Evolutionary conservation across 495 filamentous ascomycete genomes (phyloP), one percentile per base, ranked within the genome.

Genomic region (Stereocaulon alpinum): DNA sequence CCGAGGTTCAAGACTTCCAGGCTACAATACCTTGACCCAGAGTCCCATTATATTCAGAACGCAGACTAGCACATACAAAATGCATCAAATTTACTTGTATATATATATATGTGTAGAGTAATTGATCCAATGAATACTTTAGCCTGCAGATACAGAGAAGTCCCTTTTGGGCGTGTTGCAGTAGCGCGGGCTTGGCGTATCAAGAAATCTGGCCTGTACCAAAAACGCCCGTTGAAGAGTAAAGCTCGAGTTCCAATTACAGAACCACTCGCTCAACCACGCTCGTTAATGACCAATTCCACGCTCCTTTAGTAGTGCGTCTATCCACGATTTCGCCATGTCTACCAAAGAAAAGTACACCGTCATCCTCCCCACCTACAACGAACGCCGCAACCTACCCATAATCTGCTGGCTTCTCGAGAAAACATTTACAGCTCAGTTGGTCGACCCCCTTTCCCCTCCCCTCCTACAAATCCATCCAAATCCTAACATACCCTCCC

Each of bases 291-390:
- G 40, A 2, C 18, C 7, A 37, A 22, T 37, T 22, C 9, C 29
- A 57, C 43, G 12, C 18, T 57, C 55, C 14, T 57, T 48, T 22
- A 12, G n/a, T 5, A 40, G 32, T 40, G 6, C 3, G 14, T 12
- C 9, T 18, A 14, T 15, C 22, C 2, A 20, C 14, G 10, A 17
- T 17, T 18, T 6, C 17, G 17, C 41, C 20, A 56, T 56, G 54
- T 17, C 40, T 44, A n/a, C 40, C 22, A 56, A 45, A 29, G 54
- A 30, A 44, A 91, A 94, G 72, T 98, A 96, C 81, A 91, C 91
- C 62, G 86, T 97, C 72, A 91, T 97, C 70, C 83, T 98, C 59
- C 93, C 93, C 44, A 98, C 93, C 62, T 98, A 95, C 80, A 97
- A 98, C 68, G 94, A 98, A 79, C 89, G 93, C 70, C 83, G 82